Conservation (phyloP, 2,329 filamentous ascomycete species). For the Cordyceps farinosa region DNA sequence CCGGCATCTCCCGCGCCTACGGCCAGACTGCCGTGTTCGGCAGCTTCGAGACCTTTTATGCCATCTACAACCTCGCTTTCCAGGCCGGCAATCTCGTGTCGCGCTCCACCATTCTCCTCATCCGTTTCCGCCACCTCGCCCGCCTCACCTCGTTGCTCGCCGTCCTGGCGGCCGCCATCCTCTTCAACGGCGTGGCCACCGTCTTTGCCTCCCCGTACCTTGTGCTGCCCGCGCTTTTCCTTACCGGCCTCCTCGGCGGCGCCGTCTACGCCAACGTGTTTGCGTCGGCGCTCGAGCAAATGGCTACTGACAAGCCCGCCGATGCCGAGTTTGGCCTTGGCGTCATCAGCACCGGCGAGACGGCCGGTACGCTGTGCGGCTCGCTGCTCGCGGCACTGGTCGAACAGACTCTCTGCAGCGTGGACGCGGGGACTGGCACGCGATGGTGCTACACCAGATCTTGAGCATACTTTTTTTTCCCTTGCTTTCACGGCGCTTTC, state of each 20-base stretch:
- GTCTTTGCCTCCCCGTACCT: conserved; percentile 24
- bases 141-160: conserved; percentile 18
- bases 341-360: conserved; percentile 28
- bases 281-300: conserved; percentile 23
- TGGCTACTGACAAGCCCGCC: conserved; percentile 18
- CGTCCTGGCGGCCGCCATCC: conserved; percentile 14
- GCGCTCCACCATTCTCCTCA: conserved; percentile 24
- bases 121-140: conserved; percentile 19
- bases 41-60: conserved; percentile 28
- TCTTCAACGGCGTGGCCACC: conserved; percentile 25
- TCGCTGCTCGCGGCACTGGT: conserved; percentile 26
- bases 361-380: conserved; percentile 27
- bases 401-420: conserved; percentile 25
- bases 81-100: conserved; percentile 30
- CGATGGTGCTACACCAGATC: conserved; percentile 27
- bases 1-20: conserved; percentile 29
- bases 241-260: conserved; percentile 28
- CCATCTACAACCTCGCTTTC: conserved; percentile 28
- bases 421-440: conserved; percentile 13
- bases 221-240: conserved; percentile 27
- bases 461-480: neutral
- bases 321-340: conserved; percentile 31
- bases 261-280: conserved; percentile 29
- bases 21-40: conserved; percentile 24
- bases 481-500: conserved; percentile 6